These are phyloP conservation scores for Calonectria montana DNA, from an alignment of 2,329 filamentous ascomycete species.

Conservation along the genomic window DNA sequence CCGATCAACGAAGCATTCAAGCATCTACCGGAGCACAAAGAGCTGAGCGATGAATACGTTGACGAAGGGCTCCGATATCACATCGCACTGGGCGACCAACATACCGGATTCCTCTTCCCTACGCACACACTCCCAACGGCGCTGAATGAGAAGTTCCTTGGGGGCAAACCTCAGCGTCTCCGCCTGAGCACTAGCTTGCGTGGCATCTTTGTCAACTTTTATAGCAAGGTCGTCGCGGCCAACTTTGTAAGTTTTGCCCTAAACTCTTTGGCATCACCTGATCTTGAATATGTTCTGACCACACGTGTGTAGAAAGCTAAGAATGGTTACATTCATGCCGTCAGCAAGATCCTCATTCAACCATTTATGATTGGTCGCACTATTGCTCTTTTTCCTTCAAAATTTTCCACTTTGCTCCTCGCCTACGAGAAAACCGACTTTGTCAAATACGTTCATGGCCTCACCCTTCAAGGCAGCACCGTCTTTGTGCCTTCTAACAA, in stretches of 20 bases:
- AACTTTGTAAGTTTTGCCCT: constrained; percentile 70
- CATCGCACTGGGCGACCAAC: constrained; percentile 74
- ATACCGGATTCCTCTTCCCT: constrained; percentile 72
- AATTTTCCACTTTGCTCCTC: constrained; percentile 83
- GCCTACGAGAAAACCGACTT: constrained; percentile 82
- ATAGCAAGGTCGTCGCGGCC: constrained; percentile 74
- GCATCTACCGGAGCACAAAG: constrained; percentile 62
- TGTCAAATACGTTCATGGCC: constrained; percentile 67
- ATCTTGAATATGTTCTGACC: neutral
- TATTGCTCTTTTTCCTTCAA: constrained; percentile 74
- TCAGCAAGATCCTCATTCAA: constrained; percentile 81
- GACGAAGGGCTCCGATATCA: constrained; percentile 81
- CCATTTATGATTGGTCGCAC: constrained; percentile 70
- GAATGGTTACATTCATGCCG: constrained; percentile 84
- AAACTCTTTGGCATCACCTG: neutral
- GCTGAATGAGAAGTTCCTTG: constrained; percentile 68
- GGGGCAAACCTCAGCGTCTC: constrained; percentile 77
- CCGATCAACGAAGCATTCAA: constrained; percentile 83
- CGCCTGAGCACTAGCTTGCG: constrained; percentile 71
- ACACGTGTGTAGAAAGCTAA: constrained; percentile 65
- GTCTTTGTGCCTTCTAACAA: constrained; percentile 84
- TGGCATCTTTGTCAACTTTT: constrained; percentile 81
- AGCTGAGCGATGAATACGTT: constrained; percentile 77
- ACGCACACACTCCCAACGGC: constrained; percentile 81
- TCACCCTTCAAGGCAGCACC: constrained; percentile 72